Evolutionary conservation across 1,284 basidiomycete species (phyloP), one percentile per base, ranked within the genome.

Genomic region (Neonothopanus nambi): DNA sequence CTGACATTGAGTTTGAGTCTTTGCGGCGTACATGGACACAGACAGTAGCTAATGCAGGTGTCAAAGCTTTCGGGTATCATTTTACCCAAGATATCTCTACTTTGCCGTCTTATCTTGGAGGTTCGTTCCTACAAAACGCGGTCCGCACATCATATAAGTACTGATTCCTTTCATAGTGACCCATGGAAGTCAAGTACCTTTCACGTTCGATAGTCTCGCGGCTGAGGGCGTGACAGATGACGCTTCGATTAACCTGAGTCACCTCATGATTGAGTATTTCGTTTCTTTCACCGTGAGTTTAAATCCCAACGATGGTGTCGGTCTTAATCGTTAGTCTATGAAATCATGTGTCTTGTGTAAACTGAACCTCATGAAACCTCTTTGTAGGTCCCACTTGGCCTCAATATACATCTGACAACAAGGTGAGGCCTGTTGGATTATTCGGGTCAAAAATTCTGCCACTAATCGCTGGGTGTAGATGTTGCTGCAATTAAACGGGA

Each of bases 241-340:
- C 38, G 36, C 48, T 30, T 18, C 38, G 5, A 20, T 26, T 6
- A 17, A 17, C 21, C 28, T 46, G 15, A 47, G 48, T 26, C 33
- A 49, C 18, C 18, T 18, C 13, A 41, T 41, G 38, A 50, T 50
- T 17, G 39, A 50, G n/a, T 42, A 50, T 17, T 50, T 42, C 2
- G 30, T 50, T 3, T 50, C 48, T 13, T 50, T 50, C 12, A 24
- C 33, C 17, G 37, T 13, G 17, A 42, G 70, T 38, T 60, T 79
- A 35, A 68, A 77, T 49, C 78, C 79, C 5, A 81, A 81, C 55
- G 79, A 81, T 54, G 72, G 72, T 4, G 64, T 63, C 24, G 79
- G 79, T n/a, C 59, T 60, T 21, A 35, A 52, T 41, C 72, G 75
- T 77, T 46, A n/a, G 28, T 33, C 1, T 21, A 35, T n/a, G 4